These are phyloP conservation scores for Ogataea neopini DNA, from an alignment of 805 yeast species.

Conservation along the genomic window DNA sequence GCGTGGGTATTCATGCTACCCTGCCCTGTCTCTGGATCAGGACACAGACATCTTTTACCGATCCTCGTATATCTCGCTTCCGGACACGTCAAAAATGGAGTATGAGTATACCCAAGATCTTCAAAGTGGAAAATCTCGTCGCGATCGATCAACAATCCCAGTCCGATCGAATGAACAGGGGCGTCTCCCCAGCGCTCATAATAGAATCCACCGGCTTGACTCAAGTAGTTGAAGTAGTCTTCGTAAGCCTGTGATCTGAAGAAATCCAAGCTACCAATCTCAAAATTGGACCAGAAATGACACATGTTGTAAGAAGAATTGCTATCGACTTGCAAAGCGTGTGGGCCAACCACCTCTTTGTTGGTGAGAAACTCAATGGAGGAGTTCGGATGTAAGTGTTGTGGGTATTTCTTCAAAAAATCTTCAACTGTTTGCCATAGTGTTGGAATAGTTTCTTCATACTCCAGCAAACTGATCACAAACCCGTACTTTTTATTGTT, in stretches of 20 bases:
- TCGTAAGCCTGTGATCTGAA: conserved; percentile 66
- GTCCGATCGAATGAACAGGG: conserved; percentile 80
- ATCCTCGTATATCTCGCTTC: conserved; percentile 47
- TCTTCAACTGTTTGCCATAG: conserved; percentile 77
- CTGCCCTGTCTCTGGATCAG: conserved; percentile 38
- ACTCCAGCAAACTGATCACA: conserved; percentile 81
- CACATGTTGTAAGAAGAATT: conserved; percentile 72
- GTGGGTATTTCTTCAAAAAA: conserved; percentile 56
- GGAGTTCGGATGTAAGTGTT: conserved; percentile 64
- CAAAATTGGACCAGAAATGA: conserved; percentile 89
- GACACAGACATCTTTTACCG: conserved; percentile 63
- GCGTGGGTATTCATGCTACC: conserved; percentile 41
- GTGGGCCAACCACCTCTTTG: conserved; percentile 47
- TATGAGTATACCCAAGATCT: conserved; percentile 79
- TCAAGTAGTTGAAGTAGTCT: conserved; percentile 62
- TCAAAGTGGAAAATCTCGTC: conserved; percentile 73
- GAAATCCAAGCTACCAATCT: conserved; percentile 69
- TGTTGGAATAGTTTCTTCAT: conserved; percentile 81
- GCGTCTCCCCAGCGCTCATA: conserved; percentile 97
- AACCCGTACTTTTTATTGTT: conserved; percentile 83
- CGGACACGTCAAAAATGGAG: conserved; percentile 69
- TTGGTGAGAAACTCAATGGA: conserved; percentile 59
- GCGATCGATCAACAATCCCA: conserved; percentile 55
- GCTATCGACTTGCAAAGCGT: conserved; percentile 38
- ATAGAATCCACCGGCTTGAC: conserved; percentile 72